These are phyloP conservation scores for Fusarium clavum DNA, from an alignment of 2,329 filamentous ascomycete species.

Conservation along the genomic window DNA sequence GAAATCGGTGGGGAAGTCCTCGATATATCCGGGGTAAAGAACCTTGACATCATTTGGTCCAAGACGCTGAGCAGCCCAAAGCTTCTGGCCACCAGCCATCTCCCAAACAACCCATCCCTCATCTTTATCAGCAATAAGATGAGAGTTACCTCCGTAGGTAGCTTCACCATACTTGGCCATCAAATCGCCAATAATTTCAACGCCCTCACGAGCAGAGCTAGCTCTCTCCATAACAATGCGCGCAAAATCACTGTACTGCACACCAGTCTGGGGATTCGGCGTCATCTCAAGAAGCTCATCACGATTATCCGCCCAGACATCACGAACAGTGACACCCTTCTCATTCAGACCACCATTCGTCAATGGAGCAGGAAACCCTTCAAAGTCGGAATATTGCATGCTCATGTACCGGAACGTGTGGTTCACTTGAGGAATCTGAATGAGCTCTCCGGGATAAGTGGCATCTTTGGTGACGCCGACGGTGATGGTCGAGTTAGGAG, in stretches of 20 bases:
- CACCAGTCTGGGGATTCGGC: slow-evolving; percentile 34
- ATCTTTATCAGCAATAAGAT: slow-evolving; percentile 41
- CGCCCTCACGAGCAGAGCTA: slow-evolving; percentile 33
- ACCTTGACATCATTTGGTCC: slow-evolving; percentile 41
- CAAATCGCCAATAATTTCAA: slow-evolving; percentile 34
- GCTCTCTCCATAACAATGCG: slow-evolving; percentile 44
- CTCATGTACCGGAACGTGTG: slow-evolving; percentile 42
- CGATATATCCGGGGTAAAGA: slow-evolving; percentile 39
- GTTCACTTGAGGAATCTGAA: slow-evolving; percentile 39
- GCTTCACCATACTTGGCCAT: slow-evolving; percentile 39
- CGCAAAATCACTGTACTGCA: slow-evolving; percentile 43
- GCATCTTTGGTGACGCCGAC: slow-evolving; percentile 42
- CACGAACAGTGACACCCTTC: slow-evolving; percentile 39
- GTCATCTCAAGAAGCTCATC: slow-evolving; percentile 43
- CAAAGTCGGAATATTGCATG: slow-evolving; percentile 45
- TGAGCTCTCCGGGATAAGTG: slow-evolving; percentile 36
- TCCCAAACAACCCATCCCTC: slow-evolving; percentile 44
- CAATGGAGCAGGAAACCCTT: slow-evolving; percentile 38
- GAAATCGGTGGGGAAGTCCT: slow-evolving; percentile 39
- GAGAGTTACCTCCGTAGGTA: slow-evolving; percentile 41
- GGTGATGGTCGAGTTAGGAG: slow-evolving; percentile 54
- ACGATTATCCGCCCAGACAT: slow-evolving; percentile 42
- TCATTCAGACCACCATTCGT: slow-evolving; percentile 42
- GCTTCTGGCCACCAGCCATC: slow-evolving; percentile 40
- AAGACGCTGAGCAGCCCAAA: slow-evolving; percentile 42